phyloP scores from a whole-genome alignment of 2,329 filamentous ascomycete genomes.

The Elsinoe perseae region DNA sequence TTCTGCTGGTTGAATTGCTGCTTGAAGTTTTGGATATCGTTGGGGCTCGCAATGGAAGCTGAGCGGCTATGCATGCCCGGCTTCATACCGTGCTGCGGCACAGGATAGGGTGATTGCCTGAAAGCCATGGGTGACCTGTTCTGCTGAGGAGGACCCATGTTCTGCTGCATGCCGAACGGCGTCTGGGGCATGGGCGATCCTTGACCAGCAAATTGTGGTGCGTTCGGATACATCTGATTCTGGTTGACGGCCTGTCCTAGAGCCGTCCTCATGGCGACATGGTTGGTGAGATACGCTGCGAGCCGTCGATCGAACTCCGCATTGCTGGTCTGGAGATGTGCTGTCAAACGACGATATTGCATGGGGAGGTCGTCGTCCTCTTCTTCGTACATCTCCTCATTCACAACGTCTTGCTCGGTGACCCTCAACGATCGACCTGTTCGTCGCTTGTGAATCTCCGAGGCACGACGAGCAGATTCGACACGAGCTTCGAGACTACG shows the following conservation, averaged over 20 bases:
- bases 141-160: slow-evolving; percentile 24
- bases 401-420: slow-evolving; percentile 76
- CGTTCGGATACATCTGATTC: slow-evolving; percentile 31
- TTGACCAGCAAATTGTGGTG: slow-evolving; percentile 36
- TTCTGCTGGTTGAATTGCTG: slow-evolving; percentile 17
- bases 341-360: slow-evolving; percentile 56
- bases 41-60: slow-evolving; percentile 38
- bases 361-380: slow-evolving; percentile 73
- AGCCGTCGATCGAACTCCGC: slow-evolving; percentile 55
- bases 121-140: slow-evolving; percentile 26
- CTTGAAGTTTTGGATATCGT: slow-evolving; percentile 24
- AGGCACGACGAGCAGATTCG: slow-evolving; percentile 78
- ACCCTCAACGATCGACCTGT: slow-evolving; percentile 77
- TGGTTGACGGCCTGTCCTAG: slow-evolving; percentile 41
- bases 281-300: slow-evolving; percentile 50
- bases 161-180: slow-evolving; percentile 21
- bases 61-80: slow-evolving; percentile 35
- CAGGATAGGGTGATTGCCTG: slow-evolving; percentile 39
- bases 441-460: slow-evolving; percentile 81
- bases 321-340: slow-evolving; percentile 54
- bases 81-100: slow-evolving; percentile 25
- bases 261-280: slow-evolving; percentile 49
- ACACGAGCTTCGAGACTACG: slow-evolving; percentile 79
- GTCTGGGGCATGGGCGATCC: background rate
- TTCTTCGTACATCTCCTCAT: slow-evolving; percentile 95